phyloP scores from a whole-genome alignment of 2,329 filamentous ascomycete species.

The Fusarium pininemorale region DNA sequence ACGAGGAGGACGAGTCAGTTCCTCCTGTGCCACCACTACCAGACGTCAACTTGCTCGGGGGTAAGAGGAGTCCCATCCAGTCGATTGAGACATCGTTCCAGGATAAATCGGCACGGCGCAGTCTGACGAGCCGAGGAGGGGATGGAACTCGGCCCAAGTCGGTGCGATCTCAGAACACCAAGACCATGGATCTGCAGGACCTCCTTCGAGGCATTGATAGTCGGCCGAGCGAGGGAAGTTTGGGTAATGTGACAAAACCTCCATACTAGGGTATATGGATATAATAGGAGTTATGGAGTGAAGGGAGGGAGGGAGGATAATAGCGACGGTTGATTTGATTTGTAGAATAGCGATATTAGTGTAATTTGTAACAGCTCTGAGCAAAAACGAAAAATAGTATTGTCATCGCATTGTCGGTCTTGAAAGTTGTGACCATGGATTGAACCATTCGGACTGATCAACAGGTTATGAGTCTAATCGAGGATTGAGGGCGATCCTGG shows the following conservation, averaged over 20 bases:
- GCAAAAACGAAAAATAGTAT: constrained; percentile 20
- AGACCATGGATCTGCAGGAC: constrained; percentile 58
- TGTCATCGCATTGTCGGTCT: background rate
- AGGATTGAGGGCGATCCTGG: constrained; percentile 1
- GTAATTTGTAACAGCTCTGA: constrained; percentile 21
- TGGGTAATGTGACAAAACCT: constrained; percentile 59
- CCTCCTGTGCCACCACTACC: constrained; percentile 68
- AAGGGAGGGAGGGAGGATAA: constrained; percentile 6
- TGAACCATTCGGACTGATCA: background rate
- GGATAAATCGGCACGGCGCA: constrained; percentile 51
- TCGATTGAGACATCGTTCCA: constrained; percentile 46
- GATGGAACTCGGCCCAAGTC: constrained; percentile 51
- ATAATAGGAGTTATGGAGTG: constrained; percentile 21
- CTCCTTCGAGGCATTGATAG: constrained; percentile 62
- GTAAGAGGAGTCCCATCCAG: constrained; percentile 43
- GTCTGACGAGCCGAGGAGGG: constrained; percentile 54
- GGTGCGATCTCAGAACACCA: constrained; percentile 45
- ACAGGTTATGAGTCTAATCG: background rate
- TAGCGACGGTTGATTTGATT: constrained; percentile 28
- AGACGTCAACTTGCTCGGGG: constrained; percentile 45
- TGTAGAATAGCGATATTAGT: constrained; percentile 28
- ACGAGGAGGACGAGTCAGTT: constrained; percentile 51
- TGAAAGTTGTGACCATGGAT: background rate
- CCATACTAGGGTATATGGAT: constrained; percentile 54
- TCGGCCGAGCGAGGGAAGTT: constrained; percentile 54